Base-by-base conservation (phyloP, 257 asterid genomes). In the Capsicum pubescens region DNA sequence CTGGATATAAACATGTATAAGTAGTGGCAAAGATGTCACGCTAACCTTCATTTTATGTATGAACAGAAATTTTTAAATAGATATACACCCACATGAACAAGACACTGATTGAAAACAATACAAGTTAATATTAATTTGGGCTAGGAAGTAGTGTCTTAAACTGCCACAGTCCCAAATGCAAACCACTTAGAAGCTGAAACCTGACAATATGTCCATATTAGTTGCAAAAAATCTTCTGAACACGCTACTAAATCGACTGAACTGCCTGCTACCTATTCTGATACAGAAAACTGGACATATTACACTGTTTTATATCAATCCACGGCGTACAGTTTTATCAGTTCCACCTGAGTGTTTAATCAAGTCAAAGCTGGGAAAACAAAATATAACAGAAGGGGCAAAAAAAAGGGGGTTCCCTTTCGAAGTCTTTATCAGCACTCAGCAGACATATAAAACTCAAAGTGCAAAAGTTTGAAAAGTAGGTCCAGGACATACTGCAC, bases 401-500 rank as follows among this genome's bases (percentile, higher is more conserved):
- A 19, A 48, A 19, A 48, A 39, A 50, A 50, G 10, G 39, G 59
- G 19, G 19, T 74, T n/a, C 0, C 8, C 8, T 1, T 74, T 74
- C 60, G 0, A 50, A 74, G 60, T 74, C 39, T 6, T 48, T 50
- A 76, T 52, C 13, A 54, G 64, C 64, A 21, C 48, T 77, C 82
- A 77, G 64, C 82, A 32, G 26, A 77, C 26, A 77, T 77, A 46
- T 26, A 32, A 7, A 54, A 54, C 46, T 54, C 64, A 54, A 54
- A 14, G 32, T 77, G 64, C 9, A 77, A 54, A 50, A 77, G 63
- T 54, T 77, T 26, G 1, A 14, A 26, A 26, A 54, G 54, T 46
- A 71, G 64, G 26, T 77, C 13, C 50, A 14, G 82, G 86, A 85
- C 94, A 21, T 92, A 97, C 99, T 86, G 97, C 89, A 84, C 99